Percentiles rank a stretch among this genome's conserved stretches.
Evolutionary conservation across 202 grass and related monocot genomes (phyloP).

Genomic region (Miscanthus sacchariflorus): DNA sequence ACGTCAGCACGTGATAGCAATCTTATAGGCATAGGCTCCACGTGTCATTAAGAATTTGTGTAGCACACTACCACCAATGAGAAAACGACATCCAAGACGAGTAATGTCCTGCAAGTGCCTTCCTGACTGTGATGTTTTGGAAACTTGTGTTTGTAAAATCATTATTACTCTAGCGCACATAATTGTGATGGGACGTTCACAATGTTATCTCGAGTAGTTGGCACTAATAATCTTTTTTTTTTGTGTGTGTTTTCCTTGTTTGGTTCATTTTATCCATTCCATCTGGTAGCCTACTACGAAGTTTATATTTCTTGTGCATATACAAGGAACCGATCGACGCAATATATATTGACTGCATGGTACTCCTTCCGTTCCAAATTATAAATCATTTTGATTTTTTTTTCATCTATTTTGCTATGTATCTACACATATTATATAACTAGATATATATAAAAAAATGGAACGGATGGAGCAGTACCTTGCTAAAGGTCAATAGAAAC

Average conservation of each 20-base stretch:
- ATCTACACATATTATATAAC: too few relatives aligned
- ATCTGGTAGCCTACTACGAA: not conserved
- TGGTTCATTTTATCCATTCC: not conserved
- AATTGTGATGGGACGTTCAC: slow-evolving; percentile 32
- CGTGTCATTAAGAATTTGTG: not conserved
- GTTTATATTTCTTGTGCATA: not conserved
- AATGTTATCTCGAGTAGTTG: slow-evolving; percentile 23
- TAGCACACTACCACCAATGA: not conserved
- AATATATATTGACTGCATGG: not conserved
- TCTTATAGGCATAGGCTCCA: not conserved
- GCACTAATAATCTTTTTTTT: not conserved
- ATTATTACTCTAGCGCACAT: not conserved
- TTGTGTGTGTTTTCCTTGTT: not conserved
- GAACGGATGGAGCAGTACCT: not conserved
- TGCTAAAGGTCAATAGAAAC: not conserved
- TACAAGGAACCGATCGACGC: not conserved
- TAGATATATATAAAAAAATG: too few relatives aligned
- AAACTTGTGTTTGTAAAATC: not conserved
- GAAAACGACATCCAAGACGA: not conserved
- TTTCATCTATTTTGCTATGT: too few relatives aligned
- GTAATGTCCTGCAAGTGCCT: not conserved
- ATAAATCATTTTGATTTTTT: too few relatives aligned
- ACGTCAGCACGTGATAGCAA: not conserved
- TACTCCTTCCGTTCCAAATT: too few relatives aligned
- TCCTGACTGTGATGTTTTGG: slow-evolving; percentile 17